Conservation (phyloP, 208 protist genomes). For the Crithidia fasciculata region DNA sequence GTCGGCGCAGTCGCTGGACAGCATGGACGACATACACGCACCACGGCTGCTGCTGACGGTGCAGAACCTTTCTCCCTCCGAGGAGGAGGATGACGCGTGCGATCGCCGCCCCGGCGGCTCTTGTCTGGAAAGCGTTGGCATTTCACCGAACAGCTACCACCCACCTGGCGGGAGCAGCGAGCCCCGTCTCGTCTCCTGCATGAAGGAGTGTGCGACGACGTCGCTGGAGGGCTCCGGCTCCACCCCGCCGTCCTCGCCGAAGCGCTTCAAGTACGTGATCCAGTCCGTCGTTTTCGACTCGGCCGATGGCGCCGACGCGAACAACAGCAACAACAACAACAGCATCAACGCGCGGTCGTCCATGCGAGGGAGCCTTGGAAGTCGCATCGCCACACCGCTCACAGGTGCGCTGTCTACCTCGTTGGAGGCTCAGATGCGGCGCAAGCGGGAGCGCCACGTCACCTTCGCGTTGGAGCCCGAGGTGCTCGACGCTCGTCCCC, state of each 20-base stretch:
- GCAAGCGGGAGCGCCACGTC: conserved; percentile 20
- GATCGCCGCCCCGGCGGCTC: background rate
- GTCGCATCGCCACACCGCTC: background rate
- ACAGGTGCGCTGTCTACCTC: background rate
- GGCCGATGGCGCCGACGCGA: background rate
- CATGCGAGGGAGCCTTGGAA: background rate
- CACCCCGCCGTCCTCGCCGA: conserved; percentile 9
- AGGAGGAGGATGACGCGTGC: background rate
- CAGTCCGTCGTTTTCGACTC: conserved; percentile 17
- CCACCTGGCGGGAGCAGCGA: too few species aligned
- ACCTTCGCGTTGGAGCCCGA: conserved; percentile 37
- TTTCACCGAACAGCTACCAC: background rate
- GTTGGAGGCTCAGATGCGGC: conserved; percentile 5
- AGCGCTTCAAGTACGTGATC: conserved; percentile 34
- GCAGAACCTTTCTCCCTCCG: conserved; percentile 24
- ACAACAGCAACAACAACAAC: background rate
- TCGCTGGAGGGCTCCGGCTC: background rate
- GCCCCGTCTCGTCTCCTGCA: conserved; percentile 16
- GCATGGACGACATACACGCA: conserved; percentile 5
- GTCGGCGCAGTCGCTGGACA: conserved; percentile 16
- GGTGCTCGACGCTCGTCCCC: conserved; percentile 29
- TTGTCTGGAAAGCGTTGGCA: background rate
- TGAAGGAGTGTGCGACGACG: background rate
- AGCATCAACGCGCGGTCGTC: background rate
- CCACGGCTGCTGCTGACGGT: conserved; percentile 29